These are phyloP conservation scores for Carex cristatella DNA, from an alignment of 176 grass and related monocot genomes.

Conservation along the genomic window DNA sequence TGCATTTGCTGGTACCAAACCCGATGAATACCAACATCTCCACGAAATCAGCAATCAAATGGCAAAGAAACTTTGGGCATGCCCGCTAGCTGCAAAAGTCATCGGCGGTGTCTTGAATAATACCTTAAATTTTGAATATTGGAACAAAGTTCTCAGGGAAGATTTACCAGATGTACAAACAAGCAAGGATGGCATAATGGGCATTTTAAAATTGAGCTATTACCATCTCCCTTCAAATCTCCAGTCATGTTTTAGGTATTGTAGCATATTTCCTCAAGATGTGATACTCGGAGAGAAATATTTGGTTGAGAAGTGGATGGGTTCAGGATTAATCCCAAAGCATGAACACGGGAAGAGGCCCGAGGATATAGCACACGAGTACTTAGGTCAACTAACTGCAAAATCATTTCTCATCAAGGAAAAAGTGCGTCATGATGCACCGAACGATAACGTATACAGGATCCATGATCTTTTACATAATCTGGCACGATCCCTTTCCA, in stretches of 20 bases:
- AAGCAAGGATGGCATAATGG: slow-evolving; percentile 16
- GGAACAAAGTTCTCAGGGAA: background rate
- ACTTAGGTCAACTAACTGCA: background rate
- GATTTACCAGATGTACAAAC: slow-evolving; percentile 7
- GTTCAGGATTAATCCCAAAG: background rate
- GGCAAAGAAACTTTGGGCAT: slow-evolving; percentile 8
- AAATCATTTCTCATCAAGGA: slow-evolving; percentile 23
- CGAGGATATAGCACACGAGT: slow-evolving; percentile 16
- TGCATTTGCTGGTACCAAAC: slow-evolving; percentile 26
- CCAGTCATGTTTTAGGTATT: slow-evolving; percentile 27
- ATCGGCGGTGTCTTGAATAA: slow-evolving; percentile 17
- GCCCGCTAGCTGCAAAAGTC: slow-evolving; percentile 24
- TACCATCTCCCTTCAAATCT: slow-evolving; percentile 18
- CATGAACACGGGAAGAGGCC: background rate
- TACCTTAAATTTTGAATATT: background rate
- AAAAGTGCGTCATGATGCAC: background rate
- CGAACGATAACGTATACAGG: slow-evolving; percentile 12
- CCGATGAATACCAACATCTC: background rate
- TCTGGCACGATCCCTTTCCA: slow-evolving; percentile 13
- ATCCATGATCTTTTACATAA: slow-evolving; percentile 29
- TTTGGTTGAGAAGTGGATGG: slow-evolving; percentile 19
- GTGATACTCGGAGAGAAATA: background rate
- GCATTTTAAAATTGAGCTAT: slow-evolving; percentile 29
- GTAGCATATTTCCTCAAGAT: slow-evolving; percentile 21
- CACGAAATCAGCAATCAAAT: slow-evolving; percentile 7